These are phyloP conservation scores for Dioscorea alata DNA, from an alignment of 106 monocot species.

Conservation along the genomic window DNA sequence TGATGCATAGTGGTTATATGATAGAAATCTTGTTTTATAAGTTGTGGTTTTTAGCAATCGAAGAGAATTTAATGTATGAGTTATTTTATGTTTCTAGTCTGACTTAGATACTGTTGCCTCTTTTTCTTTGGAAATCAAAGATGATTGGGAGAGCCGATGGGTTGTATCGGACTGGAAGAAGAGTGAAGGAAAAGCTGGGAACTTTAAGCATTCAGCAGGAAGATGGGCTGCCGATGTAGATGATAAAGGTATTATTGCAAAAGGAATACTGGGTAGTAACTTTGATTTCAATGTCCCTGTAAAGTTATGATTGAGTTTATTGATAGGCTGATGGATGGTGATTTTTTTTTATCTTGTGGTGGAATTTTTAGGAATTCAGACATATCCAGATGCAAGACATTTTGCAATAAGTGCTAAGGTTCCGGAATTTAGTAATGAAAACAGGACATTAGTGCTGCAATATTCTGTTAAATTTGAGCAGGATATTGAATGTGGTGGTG, in stretches of 20 bases:
- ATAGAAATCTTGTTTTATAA: too few relatives aligned
- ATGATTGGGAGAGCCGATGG: constrained; percentile 89
- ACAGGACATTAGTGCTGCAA: constrained; percentile 75
- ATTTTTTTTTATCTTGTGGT: background rate
- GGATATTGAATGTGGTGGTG: constrained; percentile 99
- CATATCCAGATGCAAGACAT: constrained; percentile 70
- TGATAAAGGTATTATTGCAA: constrained; percentile 70
- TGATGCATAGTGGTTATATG: too few relatives aligned
- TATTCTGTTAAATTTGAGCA: constrained; percentile 96
- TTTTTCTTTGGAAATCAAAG: constrained; percentile 19
- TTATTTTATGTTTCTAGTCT: background rate
- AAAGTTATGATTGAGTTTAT: background rate
- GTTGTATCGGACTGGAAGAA: constrained; percentile 97
- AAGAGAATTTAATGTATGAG: too few relatives aligned
- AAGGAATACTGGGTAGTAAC: background rate
- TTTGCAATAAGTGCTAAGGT: constrained; percentile 91
- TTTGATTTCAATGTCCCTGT: background rate
- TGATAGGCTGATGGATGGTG: background rate
- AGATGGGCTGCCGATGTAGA: constrained; percentile 92
- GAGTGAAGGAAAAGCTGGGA: constrained; percentile 96
- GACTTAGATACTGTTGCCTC: background rate
- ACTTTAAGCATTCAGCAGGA: constrained; percentile 87
- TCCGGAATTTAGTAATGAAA: constrained; percentile 79
- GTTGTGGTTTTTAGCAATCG: too few relatives aligned
- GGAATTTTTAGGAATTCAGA: constrained; percentile 62